These are phyloP conservation scores for Trypethelium eluteriae DNA, from an alignment of 495 filamentous ascomycete species.

Conservation along the genomic window DNA sequence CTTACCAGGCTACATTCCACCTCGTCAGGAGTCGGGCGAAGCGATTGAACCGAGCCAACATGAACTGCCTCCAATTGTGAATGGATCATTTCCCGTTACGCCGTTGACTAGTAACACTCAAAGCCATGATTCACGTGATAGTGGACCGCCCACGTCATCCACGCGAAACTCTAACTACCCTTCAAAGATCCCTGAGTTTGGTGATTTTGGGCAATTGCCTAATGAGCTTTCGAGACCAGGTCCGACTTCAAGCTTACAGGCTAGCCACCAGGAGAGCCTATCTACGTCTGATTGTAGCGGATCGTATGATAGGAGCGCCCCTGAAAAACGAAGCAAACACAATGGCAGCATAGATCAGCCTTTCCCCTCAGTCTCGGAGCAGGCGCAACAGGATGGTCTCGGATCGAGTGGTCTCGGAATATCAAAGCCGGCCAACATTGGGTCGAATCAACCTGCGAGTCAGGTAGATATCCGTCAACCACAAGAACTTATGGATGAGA, in stretches of 20 bases:
- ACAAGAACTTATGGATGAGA: slow-evolving; percentile 14
- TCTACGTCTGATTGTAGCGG: not conserved
- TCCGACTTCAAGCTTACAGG: not conserved
- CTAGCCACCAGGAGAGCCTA: not conserved
- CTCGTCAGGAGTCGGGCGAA: slow-evolving; percentile 16
- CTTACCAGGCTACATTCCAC: slow-evolving; percentile 12
- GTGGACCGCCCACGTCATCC: not conserved
- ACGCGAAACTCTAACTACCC: not conserved
- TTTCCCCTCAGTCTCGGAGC: not conserved
- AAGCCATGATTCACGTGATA: not conserved
- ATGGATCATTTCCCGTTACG: slow-evolving; percentile 34
- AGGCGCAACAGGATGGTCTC: not conserved
- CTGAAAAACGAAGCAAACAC: not conserved
- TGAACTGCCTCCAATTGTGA: slow-evolving; percentile 38
- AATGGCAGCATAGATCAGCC: not conserved
- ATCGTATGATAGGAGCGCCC: not conserved
- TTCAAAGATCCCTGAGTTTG: slow-evolving; percentile 1
- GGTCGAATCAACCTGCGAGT: slow-evolving; percentile 8
- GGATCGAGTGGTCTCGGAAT: not conserved
- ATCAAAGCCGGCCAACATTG: slow-evolving; percentile 11
- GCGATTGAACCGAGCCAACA: slow-evolving; percentile 1
- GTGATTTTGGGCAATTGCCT: not conserved
- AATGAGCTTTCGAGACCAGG: not conserved
- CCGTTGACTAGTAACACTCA: not conserved
- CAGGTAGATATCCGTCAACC: slow-evolving; percentile 16